Evolutionary conservation across 768 basidiomycete species (phyloP).

Genomic region (Panaeolus cyanescens): DNA sequence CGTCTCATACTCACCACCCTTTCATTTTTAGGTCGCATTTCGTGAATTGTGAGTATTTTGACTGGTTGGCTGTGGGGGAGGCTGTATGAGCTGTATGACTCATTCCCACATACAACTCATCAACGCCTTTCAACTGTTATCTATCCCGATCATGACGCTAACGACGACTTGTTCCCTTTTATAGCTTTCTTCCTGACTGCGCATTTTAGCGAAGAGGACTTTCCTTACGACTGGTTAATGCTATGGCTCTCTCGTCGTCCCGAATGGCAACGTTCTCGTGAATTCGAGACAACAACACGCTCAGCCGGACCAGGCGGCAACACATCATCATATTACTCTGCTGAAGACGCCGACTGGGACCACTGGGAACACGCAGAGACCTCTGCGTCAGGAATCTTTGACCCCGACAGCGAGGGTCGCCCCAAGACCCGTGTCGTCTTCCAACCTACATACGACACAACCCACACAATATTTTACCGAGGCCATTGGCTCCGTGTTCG

Average conservation of each 20-base stretch:
- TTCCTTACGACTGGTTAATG: conserved; percentile 92
- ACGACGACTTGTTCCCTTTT: conserved; percentile 13
- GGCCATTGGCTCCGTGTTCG: conserved; percentile 84
- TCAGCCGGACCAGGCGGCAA: conserved; percentile 63
- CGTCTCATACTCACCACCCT: neutral
- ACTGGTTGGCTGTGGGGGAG: neutral
- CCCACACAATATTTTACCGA: conserved; percentile 85
- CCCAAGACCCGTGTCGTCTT: conserved; percentile 81
- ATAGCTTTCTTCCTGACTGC: conserved; percentile 86
- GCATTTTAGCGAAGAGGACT: conserved; percentile 89
- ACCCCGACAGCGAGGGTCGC: conserved; percentile 44
- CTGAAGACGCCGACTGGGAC: conserved; percentile 50
- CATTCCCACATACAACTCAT: conserved; percentile 8
- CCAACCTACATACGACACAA: conserved; percentile 86
- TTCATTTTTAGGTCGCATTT: conserved; percentile 66
- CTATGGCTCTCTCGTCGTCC: conserved; percentile 83
- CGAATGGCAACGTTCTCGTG: conserved; percentile 87
- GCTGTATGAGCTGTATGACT: conserved; percentile 11
- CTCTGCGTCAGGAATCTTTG: conserved; percentile 3
- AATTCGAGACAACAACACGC: conserved; percentile 87
- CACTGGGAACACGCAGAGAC: conserved; percentile 26
- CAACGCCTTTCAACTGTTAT: conserved; percentile 6
- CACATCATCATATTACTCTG: conserved; percentile 22
- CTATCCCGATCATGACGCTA: conserved; percentile 6
- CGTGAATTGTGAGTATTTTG: conserved; percentile 70